Evolutionary conservation across 805 yeast genomes (phyloP), one percentile per base, ranked within the genome.

Genomic region (Pichia kluyveri): DNA sequence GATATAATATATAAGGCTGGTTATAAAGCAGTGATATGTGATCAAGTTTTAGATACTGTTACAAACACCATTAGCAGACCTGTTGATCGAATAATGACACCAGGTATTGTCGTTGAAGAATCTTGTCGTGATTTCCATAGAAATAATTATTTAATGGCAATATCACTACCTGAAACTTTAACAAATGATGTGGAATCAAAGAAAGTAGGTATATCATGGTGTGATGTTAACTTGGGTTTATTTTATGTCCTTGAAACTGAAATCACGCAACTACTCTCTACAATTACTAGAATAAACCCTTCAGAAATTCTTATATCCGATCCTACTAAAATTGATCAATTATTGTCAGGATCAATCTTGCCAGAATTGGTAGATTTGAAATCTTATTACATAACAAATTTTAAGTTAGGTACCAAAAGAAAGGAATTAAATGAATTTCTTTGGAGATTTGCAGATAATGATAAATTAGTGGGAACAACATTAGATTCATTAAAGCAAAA

Each of bases 61-160:
- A 54, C 55, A 9, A 68, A 67, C 31, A 62, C 60, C 38, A 74
- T 83, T 19, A 77, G 75, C 40, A 70, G 99, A 42, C 82, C 86
- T 34, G 79, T 93, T 0, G 75, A 87, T 8, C 69, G 97, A 40
- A 78, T 91, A 8, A 79, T 93, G 2, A 83, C 97, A 0, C 96
- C 97, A 0, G 99, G 99, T 0, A 91, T 98, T 0, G 73, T 91
- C 34, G 76, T 91, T 11, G 96, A 87, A 58, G 97, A 91, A 56
- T 80, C 84, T 0, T 82, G 91, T 52, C 68, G 91, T 58, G 85
- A 88, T 60, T 79, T 78, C 49, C 78, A 77, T 50, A 74, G 77
- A 43, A 85, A 85, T 55, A 87, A 89, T 58, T 88, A 72, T 59
- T 66, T 91, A 36, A 69, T 83, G 26, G 76, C 86, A 5, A 71